phyloP scores from a whole-genome alignment of 805 yeast genomes.

The Saccharomycopsis sp. region DNA sequence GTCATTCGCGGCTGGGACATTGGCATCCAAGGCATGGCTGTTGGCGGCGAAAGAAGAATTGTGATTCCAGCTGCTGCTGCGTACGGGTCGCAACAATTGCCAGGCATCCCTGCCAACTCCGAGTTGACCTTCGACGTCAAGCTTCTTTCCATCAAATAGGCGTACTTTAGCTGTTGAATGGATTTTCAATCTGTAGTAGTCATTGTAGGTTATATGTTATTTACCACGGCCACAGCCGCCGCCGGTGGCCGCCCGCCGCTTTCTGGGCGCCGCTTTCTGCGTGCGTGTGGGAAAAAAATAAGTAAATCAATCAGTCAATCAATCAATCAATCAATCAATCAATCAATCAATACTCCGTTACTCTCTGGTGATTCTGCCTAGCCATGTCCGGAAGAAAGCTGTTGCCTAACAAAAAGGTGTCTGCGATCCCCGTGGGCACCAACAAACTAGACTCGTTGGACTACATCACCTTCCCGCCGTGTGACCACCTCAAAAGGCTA shows the following conservation, averaged over 20 bases:
- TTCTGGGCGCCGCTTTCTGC: no score
- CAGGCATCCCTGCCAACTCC: constrained; percentile 97
- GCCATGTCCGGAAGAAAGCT: neutral
- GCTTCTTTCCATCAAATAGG: constrained; percentile 62
- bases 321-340: no score
- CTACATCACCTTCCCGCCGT: constrained; percentile 34
- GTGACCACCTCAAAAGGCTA: constrained; percentile 41
- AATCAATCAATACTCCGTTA: no score
- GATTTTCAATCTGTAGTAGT: no score
- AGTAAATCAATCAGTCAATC: no score
- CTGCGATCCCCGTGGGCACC: neutral
- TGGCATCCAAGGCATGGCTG: constrained; percentile 98
- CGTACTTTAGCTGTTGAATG: no score
- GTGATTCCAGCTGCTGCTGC: constrained; percentile 94
- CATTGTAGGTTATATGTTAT: no score
- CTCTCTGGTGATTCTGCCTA: no score
- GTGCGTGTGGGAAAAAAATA: no score
- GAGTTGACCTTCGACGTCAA: constrained; percentile 71
- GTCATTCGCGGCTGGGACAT: constrained; percentile 98
- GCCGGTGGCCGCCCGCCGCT: no score
- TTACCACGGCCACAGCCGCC: no score
- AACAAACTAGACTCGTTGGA: constrained; percentile 6
- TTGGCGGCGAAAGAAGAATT: constrained; percentile 98
- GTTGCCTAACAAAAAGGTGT: no score
- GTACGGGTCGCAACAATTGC: constrained; percentile 87